Conservation (phyloP, 2,329 filamentous ascomycete genomes). For the Botrytis elliptica region DNA sequence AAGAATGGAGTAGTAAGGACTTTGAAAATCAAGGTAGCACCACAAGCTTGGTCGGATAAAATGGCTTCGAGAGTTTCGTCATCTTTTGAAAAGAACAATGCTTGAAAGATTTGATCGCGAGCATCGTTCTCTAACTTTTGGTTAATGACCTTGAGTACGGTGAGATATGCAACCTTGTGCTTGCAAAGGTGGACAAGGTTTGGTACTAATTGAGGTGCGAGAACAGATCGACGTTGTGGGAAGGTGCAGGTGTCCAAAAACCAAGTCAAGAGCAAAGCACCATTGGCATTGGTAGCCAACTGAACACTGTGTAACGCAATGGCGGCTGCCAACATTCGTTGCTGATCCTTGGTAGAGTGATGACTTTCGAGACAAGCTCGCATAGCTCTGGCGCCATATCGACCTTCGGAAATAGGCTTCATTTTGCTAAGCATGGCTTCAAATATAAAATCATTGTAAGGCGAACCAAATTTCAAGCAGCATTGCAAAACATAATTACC, state of each 20-base stretch:
- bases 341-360: constrained; percentile 91
- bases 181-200: constrained; percentile 95
- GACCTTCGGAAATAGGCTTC: constrained; percentile 90
- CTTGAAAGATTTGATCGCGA: constrained; percentile 82
- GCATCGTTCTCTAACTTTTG: constrained; percentile 94
- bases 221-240: constrained; percentile 82
- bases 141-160: constrained; percentile 96
- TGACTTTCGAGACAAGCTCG: constrained; percentile 95
- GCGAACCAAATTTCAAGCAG: constrained; percentile 85
- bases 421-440: constrained; percentile 93
- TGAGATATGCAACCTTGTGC: constrained; percentile 96
- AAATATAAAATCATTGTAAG: constrained; percentile 95
- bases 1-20: constrained; percentile 97
- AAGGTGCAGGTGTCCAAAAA: constrained; percentile 98
- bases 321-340: constrained; percentile 87
- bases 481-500: constrained; percentile 98
- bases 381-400: constrained; percentile 95
- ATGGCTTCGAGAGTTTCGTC: constrained; percentile 88
- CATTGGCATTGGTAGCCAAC: constrained; percentile 93
- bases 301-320: constrained; percentile 97
- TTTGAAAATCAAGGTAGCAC: constrained; percentile 96
- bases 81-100: constrained; percentile 86
- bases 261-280: constrained; percentile 91
- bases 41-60: constrained; percentile 84
- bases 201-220: constrained; percentile 88